Percentiles rank a stretch among this genome's conserved stretches.
Conservation (phyloP, 2,329 filamentous ascomycete genomes). For the Septoria linicola region DNA sequence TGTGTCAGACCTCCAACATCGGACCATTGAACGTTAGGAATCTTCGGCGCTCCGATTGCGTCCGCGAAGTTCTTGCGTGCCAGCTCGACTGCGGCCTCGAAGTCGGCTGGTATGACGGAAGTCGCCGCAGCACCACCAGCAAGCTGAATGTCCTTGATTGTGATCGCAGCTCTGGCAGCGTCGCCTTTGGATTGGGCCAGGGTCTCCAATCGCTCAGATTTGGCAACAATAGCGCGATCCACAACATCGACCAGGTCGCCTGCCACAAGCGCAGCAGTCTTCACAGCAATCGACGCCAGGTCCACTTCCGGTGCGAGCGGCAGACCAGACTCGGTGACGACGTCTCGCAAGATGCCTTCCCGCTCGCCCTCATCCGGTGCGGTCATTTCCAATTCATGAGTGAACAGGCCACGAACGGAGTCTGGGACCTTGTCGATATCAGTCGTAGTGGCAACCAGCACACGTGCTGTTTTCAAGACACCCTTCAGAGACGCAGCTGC, state of each 20-base stretch:
- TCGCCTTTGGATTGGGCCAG: constrained; percentile 57
- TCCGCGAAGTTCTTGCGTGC: constrained; percentile 98
- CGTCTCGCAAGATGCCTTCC: constrained; percentile 78
- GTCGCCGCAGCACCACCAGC: constrained; percentile 78
- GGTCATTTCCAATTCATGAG: constrained; percentile 89
- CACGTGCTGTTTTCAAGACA: constrained; percentile 73
- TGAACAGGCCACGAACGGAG: constrained; percentile 84
- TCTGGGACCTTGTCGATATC: constrained; percentile 94
- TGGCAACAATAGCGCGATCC: constrained; percentile 79
- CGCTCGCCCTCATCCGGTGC: constrained; percentile 91
- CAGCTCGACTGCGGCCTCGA: constrained; percentile 89
- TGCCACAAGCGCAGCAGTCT: constrained; percentile 92
- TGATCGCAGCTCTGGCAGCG: constrained; percentile 40
- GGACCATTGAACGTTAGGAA: constrained; percentile 93
- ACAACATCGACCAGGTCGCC: constrained; percentile 90
- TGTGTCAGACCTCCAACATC: constrained; percentile 91
- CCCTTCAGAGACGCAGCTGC: constrained; percentile 84
- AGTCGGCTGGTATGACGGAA: constrained; percentile 77
- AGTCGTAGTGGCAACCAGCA: constrained; percentile 89
- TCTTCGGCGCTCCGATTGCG: constrained; percentile 94
- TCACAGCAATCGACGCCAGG: constrained; percentile 79
- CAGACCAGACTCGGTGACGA: constrained; percentile 73
- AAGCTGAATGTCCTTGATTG: constrained; percentile 78
- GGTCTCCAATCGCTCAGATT: constrained; percentile 70
- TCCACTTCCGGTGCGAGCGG: constrained; percentile 81